Base-by-base conservation (phyloP, 208 protist genomes). In the Trypanosoma lewisi region DNA sequence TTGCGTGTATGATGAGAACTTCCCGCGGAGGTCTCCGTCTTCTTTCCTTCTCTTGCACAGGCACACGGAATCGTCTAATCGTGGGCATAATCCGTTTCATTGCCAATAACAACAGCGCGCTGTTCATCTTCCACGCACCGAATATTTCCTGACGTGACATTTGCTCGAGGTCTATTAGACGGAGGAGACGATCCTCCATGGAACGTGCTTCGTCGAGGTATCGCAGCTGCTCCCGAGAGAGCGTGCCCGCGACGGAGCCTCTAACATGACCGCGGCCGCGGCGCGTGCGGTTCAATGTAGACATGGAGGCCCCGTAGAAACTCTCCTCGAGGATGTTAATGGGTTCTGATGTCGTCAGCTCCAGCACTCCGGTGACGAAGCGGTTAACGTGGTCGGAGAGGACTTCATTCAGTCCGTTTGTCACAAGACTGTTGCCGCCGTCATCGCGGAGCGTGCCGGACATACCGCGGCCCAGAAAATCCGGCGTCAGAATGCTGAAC, bases 401-500 rank as follows among this genome's bases (percentile, higher is more conserved):
- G 25, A 94, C 83, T 30, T 87, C 77, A 54, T 58, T 55, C 52
- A 85, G 76, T 59, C 78, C 79, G 66, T 94, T 94, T 14, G 87
- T 90, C 53, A 93, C 34, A 14, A 79, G 58, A 62, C 69, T 81
- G 16, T 30, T 52, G 47, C 45, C 44, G 14, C 25, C 14, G 19
- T 74, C 65, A 41, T 87, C 81, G n/a, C 77, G 76, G 37, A 80
- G 47, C 8, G 83, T 56, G 23, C 12, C 33, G 21, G 59, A 60
- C 12, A 66, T 8, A 49, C 16, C 37, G 4, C 47, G 57, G 16
- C 45, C 28, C 23, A 12, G 0, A 7, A 5, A 11, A 48, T 65
- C 59, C 2, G 50, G 4, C n/a, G 45, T 0, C 37, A 6, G 60
- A 12, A 36, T 14, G 25, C 51, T 60, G 17, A 17, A 64, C 1